phyloP scores from a whole-genome alignment of 2,329 filamentous ascomycete genomes.

The Chaetomium sp. region DNA sequence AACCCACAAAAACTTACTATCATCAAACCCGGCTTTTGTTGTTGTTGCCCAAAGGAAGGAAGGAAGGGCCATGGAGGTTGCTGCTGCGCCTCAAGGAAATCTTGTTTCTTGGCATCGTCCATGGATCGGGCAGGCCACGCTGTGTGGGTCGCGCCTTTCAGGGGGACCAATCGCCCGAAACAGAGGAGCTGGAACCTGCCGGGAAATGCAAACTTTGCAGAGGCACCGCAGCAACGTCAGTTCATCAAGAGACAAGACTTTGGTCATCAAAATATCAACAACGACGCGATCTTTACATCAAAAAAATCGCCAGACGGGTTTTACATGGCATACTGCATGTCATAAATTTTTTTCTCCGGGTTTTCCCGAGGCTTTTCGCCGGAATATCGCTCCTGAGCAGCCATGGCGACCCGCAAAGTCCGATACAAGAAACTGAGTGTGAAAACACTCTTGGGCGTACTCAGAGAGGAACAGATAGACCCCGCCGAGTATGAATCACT shows the following conservation, averaged over 20 bases:
- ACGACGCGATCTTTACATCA: constrained; percentile 56
- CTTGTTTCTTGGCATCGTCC: background rate
- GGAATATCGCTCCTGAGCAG: constrained; percentile 44
- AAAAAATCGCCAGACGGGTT: constrained; percentile 53
- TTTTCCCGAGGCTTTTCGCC: constrained; percentile 55
- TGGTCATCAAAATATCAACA: constrained; percentile 58
- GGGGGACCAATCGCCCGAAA: constrained; percentile 10
- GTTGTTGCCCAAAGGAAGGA: background rate
- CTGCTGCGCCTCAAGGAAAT: background rate
- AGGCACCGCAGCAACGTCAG: constrained; percentile 51
- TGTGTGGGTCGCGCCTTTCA: constrained; percentile 7
- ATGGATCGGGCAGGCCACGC: background rate
- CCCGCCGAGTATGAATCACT: constrained; percentile 82
- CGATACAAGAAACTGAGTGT: constrained; percentile 89
- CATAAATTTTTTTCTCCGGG: constrained; percentile 64
- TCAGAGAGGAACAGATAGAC: constrained; percentile 90
- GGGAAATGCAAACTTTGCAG: constrained; percentile 52
- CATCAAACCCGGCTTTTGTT: background rate
- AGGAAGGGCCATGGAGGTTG: background rate
- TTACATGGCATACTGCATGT: constrained; percentile 62
- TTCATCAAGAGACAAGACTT: constrained; percentile 52
- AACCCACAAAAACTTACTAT: background rate
- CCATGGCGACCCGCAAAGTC: constrained; percentile 69
- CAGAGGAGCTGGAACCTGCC: constrained; percentile 30
- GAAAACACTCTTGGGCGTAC: constrained; percentile 83